phyloP scores from a whole-genome alignment of 2,329 filamentous ascomycete species.

The Alternaria hordeiaustralica region DNA sequence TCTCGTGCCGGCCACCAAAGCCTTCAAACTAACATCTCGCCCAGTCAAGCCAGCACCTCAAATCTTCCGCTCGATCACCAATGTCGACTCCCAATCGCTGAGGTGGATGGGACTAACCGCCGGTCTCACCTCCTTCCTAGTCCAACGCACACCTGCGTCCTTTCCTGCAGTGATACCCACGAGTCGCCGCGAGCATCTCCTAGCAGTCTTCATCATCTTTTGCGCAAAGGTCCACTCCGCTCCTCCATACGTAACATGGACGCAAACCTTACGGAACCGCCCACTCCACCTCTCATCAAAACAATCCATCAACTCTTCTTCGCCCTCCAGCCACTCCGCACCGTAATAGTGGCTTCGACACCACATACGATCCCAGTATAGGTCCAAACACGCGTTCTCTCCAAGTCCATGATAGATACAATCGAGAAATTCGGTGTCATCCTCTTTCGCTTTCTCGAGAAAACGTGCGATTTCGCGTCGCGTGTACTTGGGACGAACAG shows the following conservation, averaged over 20 bases:
- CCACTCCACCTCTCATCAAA: neutral
- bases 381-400: neutral
- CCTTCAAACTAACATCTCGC: fast-evolving
- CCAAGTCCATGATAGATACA: neutral
- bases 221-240: neutral
- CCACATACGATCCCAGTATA: neutral
- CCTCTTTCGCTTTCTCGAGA: neutral
- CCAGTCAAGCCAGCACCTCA: neutral
- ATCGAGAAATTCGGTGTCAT: neutral
- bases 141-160: neutral
- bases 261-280: neutral
- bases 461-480: neutral
- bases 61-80: neutral
- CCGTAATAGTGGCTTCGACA: neutral
- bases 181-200: neutral
- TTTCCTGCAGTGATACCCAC: neutral
- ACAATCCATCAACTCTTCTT: neutral
- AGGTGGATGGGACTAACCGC: neutral
- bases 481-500: neutral
- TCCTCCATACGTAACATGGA: neutral
- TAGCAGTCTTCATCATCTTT: neutral
- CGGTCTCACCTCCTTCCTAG: neutral
- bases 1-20: neutral
- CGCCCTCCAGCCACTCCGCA: neutral
- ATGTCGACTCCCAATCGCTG: neutral